Base-by-base conservation (phyloP, 257 asterid species). In the Avicennia marina region DNA sequence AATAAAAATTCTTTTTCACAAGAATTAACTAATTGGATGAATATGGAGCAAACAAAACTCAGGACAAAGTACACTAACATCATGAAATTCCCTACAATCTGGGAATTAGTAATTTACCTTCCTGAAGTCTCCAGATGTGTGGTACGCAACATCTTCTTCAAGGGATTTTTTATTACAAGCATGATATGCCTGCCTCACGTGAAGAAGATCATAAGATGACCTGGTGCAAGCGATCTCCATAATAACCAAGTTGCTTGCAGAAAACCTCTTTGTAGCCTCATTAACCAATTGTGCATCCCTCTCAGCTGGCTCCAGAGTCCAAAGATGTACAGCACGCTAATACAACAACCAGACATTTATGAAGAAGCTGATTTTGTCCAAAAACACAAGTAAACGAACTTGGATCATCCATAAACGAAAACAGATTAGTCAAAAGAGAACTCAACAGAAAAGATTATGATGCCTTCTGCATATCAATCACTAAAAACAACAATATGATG, bases 141-240 rank as follows among this genome's bases (percentile, higher is more conserved):
- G 95, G 79, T 79, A 63, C 0, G 95, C 95, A 43, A 90, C 94
- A 68, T 90, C 96, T 71, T 90, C 98, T 71, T 90, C 98, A 4
- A 90, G 78, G 40, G 96, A 85, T 72, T 72, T 90, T 81, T 85
- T 87, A 69, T 67, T 77, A 34, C 84, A 83, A 20, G 62, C 68
- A 75, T 84, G 96, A 55, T 85, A 87, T 6, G 79, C 82, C 67
- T 81, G 78, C 60, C 88, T 87, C 16, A 68, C 95, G 71, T 74
- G 78, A 48, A 90, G 75, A 24, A 85, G 89, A 42, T 87, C 75
- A 38, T 49, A 16, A 4, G 96, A 67, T 33, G 96, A 79, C 63
- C 96, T 87, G 18, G 91, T 81, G 72, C 94, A 79, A 36, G 83
- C 96, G 34, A 81, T 76, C 55, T 90, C 96, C 91, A 90, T 66